Evolutionary conservation across 495 filamentous ascomycete genomes (phyloP).

Genomic region (Bombardia bombarda): DNA sequence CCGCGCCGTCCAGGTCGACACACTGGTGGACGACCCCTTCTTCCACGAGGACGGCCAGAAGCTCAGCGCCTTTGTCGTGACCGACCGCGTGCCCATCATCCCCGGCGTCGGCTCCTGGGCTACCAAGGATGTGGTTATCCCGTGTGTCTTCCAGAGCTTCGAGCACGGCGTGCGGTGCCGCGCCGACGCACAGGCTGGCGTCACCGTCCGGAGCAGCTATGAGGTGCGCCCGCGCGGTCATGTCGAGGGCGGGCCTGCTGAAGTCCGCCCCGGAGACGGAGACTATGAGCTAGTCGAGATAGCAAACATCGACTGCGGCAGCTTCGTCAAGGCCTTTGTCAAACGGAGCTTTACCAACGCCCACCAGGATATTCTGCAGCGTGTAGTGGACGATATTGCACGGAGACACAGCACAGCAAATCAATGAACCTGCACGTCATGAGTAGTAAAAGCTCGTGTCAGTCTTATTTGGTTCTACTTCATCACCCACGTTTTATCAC

Average conservation of each 20-base stretch:
- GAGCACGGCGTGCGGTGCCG: slow-evolving; percentile 23
- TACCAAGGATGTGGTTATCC: slow-evolving; percentile 21
- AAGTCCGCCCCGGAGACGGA: slow-evolving; percentile 8
- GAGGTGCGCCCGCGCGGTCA: slow-evolving; percentile 21
- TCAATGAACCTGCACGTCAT: too few relatives aligned
- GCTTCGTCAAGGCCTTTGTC: slow-evolving; percentile 25
- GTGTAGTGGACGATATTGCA: slow-evolving; percentile 12
- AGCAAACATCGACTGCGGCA: slow-evolving; percentile 18
- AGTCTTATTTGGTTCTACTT: too few relatives aligned
- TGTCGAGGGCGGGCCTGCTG: slow-evolving; percentile 5
- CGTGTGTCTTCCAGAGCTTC: slow-evolving; percentile 27
- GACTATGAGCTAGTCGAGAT: slow-evolving; percentile 29
- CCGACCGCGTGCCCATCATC: slow-evolving; percentile 31
- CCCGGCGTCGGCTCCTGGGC: slow-evolving; percentile 23
- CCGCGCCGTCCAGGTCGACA: slow-evolving; percentile 14
- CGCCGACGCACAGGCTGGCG: slow-evolving; percentile 20
- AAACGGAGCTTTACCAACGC: slow-evolving; percentile 14
- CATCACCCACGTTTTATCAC: too few relatives aligned
- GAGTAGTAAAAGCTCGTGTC: too few relatives aligned
- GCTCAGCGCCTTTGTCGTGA: slow-evolving; percentile 22
- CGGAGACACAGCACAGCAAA: not conserved
- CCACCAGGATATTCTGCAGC: slow-evolving; percentile 19
- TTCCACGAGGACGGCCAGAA: slow-evolving; percentile 22
- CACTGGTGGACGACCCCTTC: slow-evolving; percentile 26
- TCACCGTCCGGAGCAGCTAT: slow-evolving; percentile 27